Conservation (phyloP, 2,329 filamentous ascomycete genomes). For the Ceratocystis eucalypticola region DNA sequence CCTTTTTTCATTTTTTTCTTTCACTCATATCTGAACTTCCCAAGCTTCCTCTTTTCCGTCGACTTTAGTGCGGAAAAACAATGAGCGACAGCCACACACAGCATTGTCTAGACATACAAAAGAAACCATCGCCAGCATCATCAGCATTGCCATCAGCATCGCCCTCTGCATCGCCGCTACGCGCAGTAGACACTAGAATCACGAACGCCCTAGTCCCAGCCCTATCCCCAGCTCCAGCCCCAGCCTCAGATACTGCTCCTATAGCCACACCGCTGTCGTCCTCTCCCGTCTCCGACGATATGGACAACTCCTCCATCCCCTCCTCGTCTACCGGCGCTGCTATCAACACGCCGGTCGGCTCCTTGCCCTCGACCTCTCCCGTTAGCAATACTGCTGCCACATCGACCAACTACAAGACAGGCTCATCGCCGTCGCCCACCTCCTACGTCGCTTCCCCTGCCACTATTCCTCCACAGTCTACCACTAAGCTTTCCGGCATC, state of each 20-base stretch:
- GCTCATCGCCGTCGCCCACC: background rate
- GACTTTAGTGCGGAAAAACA: conserved; percentile 35
- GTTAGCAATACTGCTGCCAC: background rate
- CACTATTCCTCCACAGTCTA: background rate
- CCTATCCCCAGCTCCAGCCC: background rate
- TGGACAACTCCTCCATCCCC: background rate
- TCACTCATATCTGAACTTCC: background rate
- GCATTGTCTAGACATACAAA: conserved; percentile 33
- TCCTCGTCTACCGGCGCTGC: background rate
- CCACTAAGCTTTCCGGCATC: conserved; percentile 10
- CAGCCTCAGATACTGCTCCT: too few relatives aligned
- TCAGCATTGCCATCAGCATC: conserved; percentile 18
- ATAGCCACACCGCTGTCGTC: background rate
- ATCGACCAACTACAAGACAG: background rate
- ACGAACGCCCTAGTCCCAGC: background rate
- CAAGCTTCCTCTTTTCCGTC: conserved; percentile 29
- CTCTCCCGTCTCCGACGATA: background rate
- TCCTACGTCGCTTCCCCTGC: background rate
- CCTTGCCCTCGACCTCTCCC: conserved; percentile 5
- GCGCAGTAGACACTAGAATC: background rate
- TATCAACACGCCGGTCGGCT: conserved; percentile 10
- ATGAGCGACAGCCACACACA: conserved; percentile 13
- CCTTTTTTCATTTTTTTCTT: background rate
- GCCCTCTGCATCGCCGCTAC: too few relatives aligned
- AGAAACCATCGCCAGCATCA: conserved; percentile 38